Conservation (phyloP, 2,329 filamentous ascomycete genomes). For the Fusarium begoniae region DNA sequence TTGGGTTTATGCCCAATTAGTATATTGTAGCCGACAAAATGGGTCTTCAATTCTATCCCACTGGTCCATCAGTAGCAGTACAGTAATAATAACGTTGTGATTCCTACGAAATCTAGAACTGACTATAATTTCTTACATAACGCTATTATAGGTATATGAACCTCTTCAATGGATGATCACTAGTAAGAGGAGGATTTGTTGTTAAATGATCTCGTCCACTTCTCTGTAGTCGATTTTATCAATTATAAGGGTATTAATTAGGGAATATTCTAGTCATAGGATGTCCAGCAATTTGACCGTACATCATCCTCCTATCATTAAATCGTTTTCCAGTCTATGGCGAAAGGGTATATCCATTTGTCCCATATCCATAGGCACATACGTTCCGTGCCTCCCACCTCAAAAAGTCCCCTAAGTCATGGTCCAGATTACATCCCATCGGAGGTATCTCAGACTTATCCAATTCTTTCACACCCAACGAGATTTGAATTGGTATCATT, state of each 20-base stretch:
- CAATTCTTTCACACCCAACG: background rate
- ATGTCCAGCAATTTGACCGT: background rate
- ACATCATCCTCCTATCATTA: background rate
- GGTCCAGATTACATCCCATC: constrained; percentile 11
- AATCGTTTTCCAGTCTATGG: background rate
- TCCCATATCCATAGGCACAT: constrained; percentile 17
- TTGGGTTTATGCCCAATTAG: background rate
- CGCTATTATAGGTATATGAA: accelerated
- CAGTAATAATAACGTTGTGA: background rate
- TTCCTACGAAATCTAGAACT: background rate
- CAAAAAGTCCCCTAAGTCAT: constrained; percentile 14
- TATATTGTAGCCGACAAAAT: background rate
- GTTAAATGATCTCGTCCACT: background rate
- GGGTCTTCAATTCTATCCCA: background rate
- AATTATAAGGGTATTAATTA: background rate
- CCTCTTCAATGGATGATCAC: accelerated
- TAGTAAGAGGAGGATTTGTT: accelerated
- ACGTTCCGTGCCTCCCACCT: constrained; percentile 17
- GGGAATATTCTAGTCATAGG: background rate
- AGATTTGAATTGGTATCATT: background rate
- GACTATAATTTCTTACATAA: background rate
- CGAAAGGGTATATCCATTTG: background rate
- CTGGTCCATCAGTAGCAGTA: background rate
- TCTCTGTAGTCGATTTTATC: background rate
- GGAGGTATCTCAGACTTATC: background rate